phyloP scores from a whole-genome alignment of 1,284 basidiomycete genomes.

The Ceratobasidium sp. region DNA sequence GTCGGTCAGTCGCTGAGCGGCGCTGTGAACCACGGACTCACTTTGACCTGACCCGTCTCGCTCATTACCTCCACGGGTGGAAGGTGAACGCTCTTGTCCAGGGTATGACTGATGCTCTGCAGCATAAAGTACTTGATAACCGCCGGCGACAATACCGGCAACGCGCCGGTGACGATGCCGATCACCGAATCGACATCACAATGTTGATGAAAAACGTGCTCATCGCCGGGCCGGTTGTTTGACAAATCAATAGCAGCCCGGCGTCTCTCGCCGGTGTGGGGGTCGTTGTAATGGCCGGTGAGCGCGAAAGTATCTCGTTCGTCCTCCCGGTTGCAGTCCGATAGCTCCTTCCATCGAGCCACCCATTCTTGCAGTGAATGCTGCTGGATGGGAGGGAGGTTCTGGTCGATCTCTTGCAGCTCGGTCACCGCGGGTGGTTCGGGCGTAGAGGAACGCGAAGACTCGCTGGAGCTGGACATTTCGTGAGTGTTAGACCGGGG shows the following conservation, averaged over 20 bases:
- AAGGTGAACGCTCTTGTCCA: slow-evolving; percentile 14
- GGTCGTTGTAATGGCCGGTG: slow-evolving; percentile 13
- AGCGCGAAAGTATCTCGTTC: slow-evolving; percentile 20
- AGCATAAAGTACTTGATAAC: slow-evolving; percentile 25
- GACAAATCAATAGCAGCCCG: not conserved
- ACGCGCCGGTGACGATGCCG: not conserved
- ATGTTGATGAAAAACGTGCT: not conserved
- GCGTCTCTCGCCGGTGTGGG: not conserved
- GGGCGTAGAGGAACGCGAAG: no score
- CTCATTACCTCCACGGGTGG: not conserved
- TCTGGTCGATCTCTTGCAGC: no score
- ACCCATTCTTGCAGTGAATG: not conserved
- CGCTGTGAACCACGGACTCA: not conserved
- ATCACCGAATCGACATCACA: slow-evolving; percentile 36
- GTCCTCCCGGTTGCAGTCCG: no score
- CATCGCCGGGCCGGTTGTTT: not conserved
- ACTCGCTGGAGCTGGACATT: no score
- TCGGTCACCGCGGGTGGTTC: no score
- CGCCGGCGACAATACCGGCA: not conserved
- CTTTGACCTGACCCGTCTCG: slow-evolving; percentile 1
- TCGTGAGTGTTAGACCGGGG: no score
- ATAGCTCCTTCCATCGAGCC: not conserved
- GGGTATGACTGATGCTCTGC: slow-evolving; percentile 15
- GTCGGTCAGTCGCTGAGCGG: not conserved
- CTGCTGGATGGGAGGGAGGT: not conserved